A percentile compares a stretch with the other conserved stretches of the same genome.
Evolutionary conservation across 176 grass and related monocot genomes (phyloP).

Genomic region (Dactylis glomerata): DNA sequence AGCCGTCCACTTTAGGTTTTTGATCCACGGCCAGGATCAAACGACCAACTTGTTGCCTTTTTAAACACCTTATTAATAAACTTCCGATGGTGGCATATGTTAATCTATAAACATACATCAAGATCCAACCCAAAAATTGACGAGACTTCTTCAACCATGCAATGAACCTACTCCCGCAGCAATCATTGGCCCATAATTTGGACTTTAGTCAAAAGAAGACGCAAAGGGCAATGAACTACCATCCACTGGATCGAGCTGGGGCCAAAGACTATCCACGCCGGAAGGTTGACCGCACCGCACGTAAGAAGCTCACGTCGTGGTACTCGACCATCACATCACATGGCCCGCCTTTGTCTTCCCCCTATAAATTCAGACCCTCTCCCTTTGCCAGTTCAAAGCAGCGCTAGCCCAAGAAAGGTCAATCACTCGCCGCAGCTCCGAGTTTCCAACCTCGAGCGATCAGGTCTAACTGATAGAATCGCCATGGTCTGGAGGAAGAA

Average conservation of each 20-base stretch:
- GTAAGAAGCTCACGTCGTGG: neutral
- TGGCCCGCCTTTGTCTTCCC: too few relatives aligned
- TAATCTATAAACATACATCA: neutral
- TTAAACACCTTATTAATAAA: neutral
- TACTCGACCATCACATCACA: neutral
- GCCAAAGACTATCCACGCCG: neutral
- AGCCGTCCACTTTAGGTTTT: neutral
- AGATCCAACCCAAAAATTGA: neutral
- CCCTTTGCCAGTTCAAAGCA: neutral
- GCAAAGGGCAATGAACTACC: neutral
- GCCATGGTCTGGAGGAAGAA: constrained; percentile 41
- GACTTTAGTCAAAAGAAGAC: neutral
- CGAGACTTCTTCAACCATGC: neutral
- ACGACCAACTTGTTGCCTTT: neutral
- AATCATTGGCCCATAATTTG: neutral
- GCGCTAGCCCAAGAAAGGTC: neutral
- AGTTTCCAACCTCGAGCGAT: too few relatives aligned
- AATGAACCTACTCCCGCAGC: neutral
- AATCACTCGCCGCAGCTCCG: neutral
- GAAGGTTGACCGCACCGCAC: neutral
- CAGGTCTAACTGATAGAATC: neutral
- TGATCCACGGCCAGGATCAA: neutral
- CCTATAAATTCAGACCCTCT: neutral
- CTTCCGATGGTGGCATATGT: neutral
- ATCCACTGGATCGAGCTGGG: neutral